Evolutionary conservation across 2,329 filamentous ascomycete genomes (phyloP), one percentile per base, ranked within the genome.

Genomic region (Myriangium duriaei): DNA sequence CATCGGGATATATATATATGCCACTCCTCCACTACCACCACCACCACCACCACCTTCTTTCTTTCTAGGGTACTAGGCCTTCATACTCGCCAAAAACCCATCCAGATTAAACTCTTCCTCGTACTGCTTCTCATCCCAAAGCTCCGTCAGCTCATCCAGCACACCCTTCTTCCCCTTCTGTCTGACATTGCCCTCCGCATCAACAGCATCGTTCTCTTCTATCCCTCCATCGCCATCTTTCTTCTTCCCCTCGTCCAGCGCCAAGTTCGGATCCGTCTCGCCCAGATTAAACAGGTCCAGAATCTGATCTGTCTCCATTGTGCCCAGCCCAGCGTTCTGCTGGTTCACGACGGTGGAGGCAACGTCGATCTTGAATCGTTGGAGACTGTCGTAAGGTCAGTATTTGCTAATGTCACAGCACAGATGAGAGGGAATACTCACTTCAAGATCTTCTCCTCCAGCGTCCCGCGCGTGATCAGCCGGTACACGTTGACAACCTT

Each of bases 401-500:
- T 37, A 37, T 36, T n/a, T 28, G 31, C 13, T 33, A 41, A 41
- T 38, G 11, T 32, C n/a, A 33, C 21, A 10, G 11, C 10, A 15
- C 11, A 7, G 13, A 7, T 24, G 38, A 24, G 37, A 46, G 37
- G 49, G 37, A 14, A 26, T 24, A 67, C 71, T 54, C 68, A 78
- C 74, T 72, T 80, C 53, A 98, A 67, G 54, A 98, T 98, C 74
- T 98, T 98, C 68, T 98, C 91, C 61, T 98, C 91, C 34, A 98
- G 65, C 2, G 92, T 98, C 45, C 91, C 91, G 48, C 91, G 75
- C 4, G 91, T 98, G 52, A 98, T 91, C 47, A 98, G 71, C 15
- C 91, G 85, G 61, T 98, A 98, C 11, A 98, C 91, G 54, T 98
- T 98, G 49, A 98, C 91, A 26, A 96, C 91, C 72, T 96, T 98